A percentile compares a stretch with the other conserved stretches of the same genome.
phyloP scores from a whole-genome alignment of 306 rosid genomes.

The Cicer pinnatifidum region DNA sequence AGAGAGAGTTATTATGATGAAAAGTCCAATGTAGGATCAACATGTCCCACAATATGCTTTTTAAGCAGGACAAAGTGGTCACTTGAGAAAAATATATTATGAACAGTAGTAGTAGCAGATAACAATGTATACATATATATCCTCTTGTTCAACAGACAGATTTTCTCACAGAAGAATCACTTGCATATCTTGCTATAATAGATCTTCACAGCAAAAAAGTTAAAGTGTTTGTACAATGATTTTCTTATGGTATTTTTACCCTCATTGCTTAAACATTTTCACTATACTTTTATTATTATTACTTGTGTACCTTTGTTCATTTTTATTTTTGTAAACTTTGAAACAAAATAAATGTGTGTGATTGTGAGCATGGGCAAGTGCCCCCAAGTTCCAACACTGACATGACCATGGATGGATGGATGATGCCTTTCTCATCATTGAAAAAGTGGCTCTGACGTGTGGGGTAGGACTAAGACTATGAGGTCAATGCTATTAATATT shows the following conservation, averaged over 20 bases:
- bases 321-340: background rate
- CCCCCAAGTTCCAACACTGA: slow-evolving; percentile 42
- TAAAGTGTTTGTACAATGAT: slow-evolving; percentile 22
- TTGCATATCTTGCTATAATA: slow-evolving; percentile 37
- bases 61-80: slow-evolving; percentile 52
- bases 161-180: slow-evolving; percentile 44
- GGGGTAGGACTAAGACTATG: slow-evolving; percentile 9
- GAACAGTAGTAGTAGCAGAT: slow-evolving; percentile 38
- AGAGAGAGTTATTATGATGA: background rate
- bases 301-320: slow-evolving; percentile 23
- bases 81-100: slow-evolving; percentile 35
- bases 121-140: slow-evolving; percentile 29
- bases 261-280: slow-evolving; percentile 7
- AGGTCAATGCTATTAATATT: slow-evolving; percentile 2
- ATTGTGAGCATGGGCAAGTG: slow-evolving; percentile 25
- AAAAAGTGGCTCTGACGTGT: slow-evolving; percentile 34
- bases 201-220: slow-evolving; percentile 35
- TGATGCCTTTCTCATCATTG: slow-evolving; percentile 27
- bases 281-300: background rate
- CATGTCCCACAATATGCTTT: slow-evolving; percentile 37
- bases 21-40: slow-evolving; percentile 38
- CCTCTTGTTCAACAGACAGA: slow-evolving; percentile 43
- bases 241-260: slow-evolving; percentile 28
- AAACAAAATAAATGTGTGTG: background rate
- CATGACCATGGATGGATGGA: slow-evolving; percentile 22